These are phyloP conservation scores for Pyrrhoderma lamaoense DNA, from an alignment of 1,284 basidiomycete species.

Conservation along the genomic window DNA sequence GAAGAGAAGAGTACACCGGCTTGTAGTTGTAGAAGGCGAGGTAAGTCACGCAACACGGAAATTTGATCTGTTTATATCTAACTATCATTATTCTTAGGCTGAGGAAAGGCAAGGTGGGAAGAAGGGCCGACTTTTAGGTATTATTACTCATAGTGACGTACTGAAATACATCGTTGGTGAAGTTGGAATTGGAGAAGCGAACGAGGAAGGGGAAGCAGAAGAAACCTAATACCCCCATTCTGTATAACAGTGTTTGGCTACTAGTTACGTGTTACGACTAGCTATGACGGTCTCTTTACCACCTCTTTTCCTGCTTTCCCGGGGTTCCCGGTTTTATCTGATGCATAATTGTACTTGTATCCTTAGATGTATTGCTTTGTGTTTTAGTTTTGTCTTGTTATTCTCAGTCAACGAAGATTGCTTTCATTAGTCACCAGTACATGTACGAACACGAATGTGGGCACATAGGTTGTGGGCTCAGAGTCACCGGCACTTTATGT, in stretches of 20 bases:
- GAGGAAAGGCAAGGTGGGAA: constrained; percentile 69
- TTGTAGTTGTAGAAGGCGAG: constrained; percentile 88
- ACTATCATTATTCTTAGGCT: constrained; percentile 39
- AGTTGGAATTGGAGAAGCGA: constrained; percentile 39
- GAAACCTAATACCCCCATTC: background rate
- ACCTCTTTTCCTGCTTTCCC: background rate
- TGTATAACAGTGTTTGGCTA: background rate
- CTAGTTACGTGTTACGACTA: background rate
- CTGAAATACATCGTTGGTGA: constrained; percentile 80
- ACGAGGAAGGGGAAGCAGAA: constrained; percentile 21
- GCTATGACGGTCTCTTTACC: background rate
- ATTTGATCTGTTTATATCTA: background rate
- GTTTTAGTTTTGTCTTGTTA: constrained; percentile 8
- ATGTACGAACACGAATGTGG: too few relatives aligned
- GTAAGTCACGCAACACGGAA: constrained; percentile 31
- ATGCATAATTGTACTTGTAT: constrained; percentile 16
- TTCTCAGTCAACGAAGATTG: background rate
- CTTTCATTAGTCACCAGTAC: too few relatives aligned
- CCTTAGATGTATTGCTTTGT: constrained; percentile 5
- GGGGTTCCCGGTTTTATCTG: background rate
- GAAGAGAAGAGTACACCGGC: constrained; percentile 86
- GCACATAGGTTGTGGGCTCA: too few relatives aligned
- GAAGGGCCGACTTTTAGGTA: constrained; percentile 80
- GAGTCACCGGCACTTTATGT: too few relatives aligned
- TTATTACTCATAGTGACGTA: constrained; percentile 90